Percentiles rank a stretch among this genome's conserved stretches.
Evolutionary conservation across 371 early-diverging fungal species (phyloP).

Genomic region (Synchytrium microbalum): DNA sequence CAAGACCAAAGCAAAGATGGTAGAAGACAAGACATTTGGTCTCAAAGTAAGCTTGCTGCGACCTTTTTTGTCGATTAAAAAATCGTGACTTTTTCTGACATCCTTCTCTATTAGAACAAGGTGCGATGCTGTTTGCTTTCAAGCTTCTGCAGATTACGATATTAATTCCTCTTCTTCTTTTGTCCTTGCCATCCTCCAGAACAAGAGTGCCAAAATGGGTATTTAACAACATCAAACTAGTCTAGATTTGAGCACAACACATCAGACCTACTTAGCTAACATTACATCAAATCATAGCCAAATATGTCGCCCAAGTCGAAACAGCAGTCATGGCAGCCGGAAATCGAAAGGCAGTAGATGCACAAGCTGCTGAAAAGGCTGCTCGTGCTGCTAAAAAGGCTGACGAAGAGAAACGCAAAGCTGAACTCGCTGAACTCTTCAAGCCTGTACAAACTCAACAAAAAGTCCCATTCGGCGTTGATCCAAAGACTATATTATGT

Average conservation of each 20-base stretch:
- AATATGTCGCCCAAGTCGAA: conserved; percentile 86
- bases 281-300: conserved; percentile 11
- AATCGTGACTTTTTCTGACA: too few relatives aligned
- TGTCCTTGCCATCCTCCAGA: background rate
- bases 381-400: conserved; percentile 49
- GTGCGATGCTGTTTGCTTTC: too few relatives aligned
- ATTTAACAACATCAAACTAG: conserved; percentile 75
- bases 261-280: conserved; percentile 10
- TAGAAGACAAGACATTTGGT: conserved; percentile 97
- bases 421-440: conserved; percentile 80
- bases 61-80: background rate
- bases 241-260: conserved; percentile 3
- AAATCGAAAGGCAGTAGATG: background rate
- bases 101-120: too few relatives aligned
- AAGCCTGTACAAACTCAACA: conserved; percentile 80
- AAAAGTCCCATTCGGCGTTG: conserved; percentile 98
- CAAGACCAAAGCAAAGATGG: conserved; percentile 70
- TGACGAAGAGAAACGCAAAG: conserved; percentile 63
- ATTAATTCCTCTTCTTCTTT: background rate
- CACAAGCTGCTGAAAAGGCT: conserved; percentile 37
- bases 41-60: conserved; percentile 71
- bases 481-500: conserved; percentile 98
- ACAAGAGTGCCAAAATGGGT: conserved; percentile 2
- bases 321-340: background rate
- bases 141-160: too few relatives aligned